phyloP scores from a whole-genome alignment of 331 rosid species.

The Saraca asoca region DNA sequence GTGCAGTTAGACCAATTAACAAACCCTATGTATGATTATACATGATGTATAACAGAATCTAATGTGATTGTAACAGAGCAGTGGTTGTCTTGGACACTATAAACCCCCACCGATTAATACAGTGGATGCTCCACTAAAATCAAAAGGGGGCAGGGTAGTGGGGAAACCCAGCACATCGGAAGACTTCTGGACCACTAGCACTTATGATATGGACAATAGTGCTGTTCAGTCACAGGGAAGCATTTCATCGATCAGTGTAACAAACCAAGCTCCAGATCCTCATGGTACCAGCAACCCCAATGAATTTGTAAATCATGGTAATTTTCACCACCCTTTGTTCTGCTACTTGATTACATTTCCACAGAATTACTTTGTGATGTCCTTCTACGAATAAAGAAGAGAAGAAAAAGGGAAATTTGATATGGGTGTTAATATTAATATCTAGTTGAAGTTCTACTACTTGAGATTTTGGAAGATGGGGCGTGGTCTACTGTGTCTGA shows the following conservation, averaged over 20 bases:
- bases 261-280: slow-evolving; percentile 62
- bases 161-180: slow-evolving; percentile 67
- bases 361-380: background rate
- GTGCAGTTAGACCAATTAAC: slow-evolving; percentile 13
- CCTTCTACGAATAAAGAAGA: background rate
- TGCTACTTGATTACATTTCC: slow-evolving; percentile 13
- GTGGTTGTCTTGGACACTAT: slow-evolving; percentile 92
- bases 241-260: slow-evolving; percentile 74
- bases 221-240: slow-evolving; percentile 89
- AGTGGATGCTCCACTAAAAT: slow-evolving; percentile 48
- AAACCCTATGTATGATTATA: slow-evolving; percentile 21
- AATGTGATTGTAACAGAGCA: slow-evolving; percentile 93
- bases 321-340: slow-evolving; percentile 28
- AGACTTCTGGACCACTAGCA: slow-evolving; percentile 90
- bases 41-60: slow-evolving; percentile 66
- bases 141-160: slow-evolving; percentile 34
- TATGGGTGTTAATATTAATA: background rate
- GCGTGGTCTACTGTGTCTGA: background rate
- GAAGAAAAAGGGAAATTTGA: background rate
- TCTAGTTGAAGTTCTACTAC: slow-evolving; percentile 14
- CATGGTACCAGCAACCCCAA: slow-evolving; percentile 52
- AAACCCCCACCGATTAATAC: slow-evolving; percentile 40
- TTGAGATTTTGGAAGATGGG: slow-evolving; percentile 11
- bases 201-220: slow-evolving; percentile 88
- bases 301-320: slow-evolving; percentile 88